Evolutionary conservation across 495 filamentous ascomycete genomes (phyloP).

Genomic region (Copromyces sp.): DNA sequence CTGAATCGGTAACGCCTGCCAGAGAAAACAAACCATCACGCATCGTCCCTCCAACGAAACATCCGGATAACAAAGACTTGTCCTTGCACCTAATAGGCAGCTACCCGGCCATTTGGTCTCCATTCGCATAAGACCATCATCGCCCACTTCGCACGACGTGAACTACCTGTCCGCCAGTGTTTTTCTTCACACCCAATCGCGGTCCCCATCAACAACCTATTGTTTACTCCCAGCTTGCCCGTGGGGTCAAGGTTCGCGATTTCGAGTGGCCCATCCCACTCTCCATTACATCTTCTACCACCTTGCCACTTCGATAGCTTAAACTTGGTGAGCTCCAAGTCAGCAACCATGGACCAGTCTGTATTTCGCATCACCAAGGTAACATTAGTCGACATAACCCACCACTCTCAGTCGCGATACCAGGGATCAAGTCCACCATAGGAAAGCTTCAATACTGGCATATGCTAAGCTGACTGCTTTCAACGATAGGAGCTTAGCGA

Average conservation of each 20-base stretch:
- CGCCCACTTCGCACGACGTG: not conserved
- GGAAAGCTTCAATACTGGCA: constrained; percentile 29
- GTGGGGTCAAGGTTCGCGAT: not conserved
- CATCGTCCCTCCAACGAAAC: not conserved
- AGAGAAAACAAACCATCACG: not conserved
- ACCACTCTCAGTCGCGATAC: not conserved
- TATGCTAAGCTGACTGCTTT: constrained; percentile 14
- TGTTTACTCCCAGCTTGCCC: not conserved
- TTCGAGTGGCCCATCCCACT: not conserved
- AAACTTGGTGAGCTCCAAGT: constrained; percentile 5
- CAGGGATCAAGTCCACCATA: constrained; percentile 1
- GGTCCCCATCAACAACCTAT: not conserved
- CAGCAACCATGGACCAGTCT: constrained; percentile 61
- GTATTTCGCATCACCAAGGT: constrained; percentile 70
- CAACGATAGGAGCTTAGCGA: constrained; percentile 63
- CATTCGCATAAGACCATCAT: not conserved
- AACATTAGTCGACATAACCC: constrained; percentile 33
- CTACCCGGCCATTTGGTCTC: not conserved
- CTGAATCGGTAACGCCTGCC: not conserved
- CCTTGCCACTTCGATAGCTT: not conserved
- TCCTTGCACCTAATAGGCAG: not conserved
- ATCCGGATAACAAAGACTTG: not conserved
- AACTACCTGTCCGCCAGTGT: not conserved
- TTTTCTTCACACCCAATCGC: not conserved
- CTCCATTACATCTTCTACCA: not conserved